These are phyloP conservation scores for Starmerella potacharoeniae DNA, from an alignment of 805 yeast genomes.

Conservation along the genomic window DNA sequence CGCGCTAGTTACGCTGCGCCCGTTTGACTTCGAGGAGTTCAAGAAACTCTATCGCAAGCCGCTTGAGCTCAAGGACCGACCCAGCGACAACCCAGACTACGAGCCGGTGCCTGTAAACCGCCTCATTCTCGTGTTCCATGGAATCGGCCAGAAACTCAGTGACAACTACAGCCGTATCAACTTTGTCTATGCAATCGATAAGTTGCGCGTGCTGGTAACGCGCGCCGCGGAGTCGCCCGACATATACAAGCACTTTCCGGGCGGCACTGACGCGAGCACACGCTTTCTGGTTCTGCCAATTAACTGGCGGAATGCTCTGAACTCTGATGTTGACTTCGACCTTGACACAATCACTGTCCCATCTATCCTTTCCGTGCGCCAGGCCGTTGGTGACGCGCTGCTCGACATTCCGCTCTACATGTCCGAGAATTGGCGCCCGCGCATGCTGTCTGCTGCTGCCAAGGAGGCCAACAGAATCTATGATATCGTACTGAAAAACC, in stretches of 20 bases:
- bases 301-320: constrained; percentile 68
- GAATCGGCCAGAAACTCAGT: constrained; percentile 86
- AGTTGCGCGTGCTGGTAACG: constrained; percentile 28
- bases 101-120: constrained; percentile 38
- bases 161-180: constrained; percentile 68
- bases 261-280: constrained; percentile 5
- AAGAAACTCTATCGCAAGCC: not conserved
- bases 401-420: constrained; percentile 74
- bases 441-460: constrained; percentile 57
- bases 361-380: constrained; percentile 65
- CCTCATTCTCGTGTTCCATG: constrained; percentile 77
- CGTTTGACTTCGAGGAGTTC: constrained; percentile 25
- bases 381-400: constrained; percentile 71
- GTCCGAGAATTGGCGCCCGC: constrained; percentile 47
- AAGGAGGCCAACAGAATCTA: constrained; percentile 61
- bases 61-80: constrained; percentile 11
- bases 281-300: constrained; percentile 50
- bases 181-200: constrained; percentile 59
- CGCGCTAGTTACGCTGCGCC: constrained; percentile 9
- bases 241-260: constrained; percentile 17
- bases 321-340: constrained; percentile 38
- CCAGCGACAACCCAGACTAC: constrained; percentile 23
- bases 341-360: constrained; percentile 63
- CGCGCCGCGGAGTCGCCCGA: constrained; percentile 22
- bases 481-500: constrained; percentile 44